phyloP scores from a whole-genome alignment of 208 protist species.

The Leishmania tropica region DNA sequence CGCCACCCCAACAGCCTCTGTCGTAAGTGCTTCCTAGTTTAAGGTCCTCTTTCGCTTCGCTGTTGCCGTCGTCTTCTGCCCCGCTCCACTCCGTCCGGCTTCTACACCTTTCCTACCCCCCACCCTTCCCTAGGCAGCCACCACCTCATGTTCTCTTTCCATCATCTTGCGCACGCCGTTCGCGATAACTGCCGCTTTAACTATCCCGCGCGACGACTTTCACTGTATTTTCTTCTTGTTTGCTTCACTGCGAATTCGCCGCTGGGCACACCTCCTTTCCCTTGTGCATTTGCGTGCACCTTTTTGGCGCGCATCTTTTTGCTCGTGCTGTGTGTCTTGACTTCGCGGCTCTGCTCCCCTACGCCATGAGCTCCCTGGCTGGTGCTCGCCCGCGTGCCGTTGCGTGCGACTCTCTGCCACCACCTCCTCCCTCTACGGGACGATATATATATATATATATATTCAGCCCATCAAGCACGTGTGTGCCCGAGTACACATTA shows the following conservation, averaged over 20 bases:
- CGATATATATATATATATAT: background rate
- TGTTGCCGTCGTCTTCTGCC: background rate
- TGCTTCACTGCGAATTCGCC: background rate
- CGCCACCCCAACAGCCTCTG: background rate
- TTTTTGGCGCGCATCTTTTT: background rate
- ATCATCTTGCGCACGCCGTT: background rate
- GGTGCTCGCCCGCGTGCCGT: background rate
- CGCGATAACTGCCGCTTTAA: background rate
- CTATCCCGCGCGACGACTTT: background rate
- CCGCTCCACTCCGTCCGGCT: background rate
- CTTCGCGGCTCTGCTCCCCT: background rate
- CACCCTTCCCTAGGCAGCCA: background rate
- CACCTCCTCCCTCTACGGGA: background rate
- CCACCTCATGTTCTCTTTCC: background rate
- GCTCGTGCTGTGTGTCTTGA: background rate
- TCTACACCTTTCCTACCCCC: background rate
- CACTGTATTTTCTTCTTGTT: background rate
- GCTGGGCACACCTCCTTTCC: background rate
- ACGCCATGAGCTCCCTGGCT: background rate
- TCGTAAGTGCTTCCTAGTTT: background rate
- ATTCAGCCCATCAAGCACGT: no score
- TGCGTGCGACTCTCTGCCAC: background rate
- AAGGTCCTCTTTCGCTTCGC: background rate
- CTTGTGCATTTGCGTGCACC: background rate
- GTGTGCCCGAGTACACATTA: no score